Evolutionary conservation across 495 filamentous ascomycete species (phyloP).

Genomic region (Poronia punctata): DNA sequence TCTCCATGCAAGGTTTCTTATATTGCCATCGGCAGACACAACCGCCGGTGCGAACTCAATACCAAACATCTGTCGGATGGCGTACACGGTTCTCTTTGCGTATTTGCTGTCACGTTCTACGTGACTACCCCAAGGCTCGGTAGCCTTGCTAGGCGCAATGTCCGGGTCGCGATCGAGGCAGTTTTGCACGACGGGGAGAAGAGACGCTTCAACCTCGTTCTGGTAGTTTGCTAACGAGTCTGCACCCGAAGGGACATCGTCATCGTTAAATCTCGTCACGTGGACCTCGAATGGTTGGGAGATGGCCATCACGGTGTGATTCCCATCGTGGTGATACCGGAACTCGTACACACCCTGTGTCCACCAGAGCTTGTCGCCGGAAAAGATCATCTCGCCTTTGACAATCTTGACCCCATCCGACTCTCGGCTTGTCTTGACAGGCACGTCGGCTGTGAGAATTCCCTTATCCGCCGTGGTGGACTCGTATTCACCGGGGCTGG

Average conservation of each 20-base stretch:
- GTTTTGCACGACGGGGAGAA: conserved; percentile 77
- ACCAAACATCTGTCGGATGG: conserved; percentile 95
- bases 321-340: conserved; percentile 90
- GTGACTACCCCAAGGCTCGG: conserved; percentile 74
- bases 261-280: conserved; percentile 67
- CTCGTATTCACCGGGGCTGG: conserved; percentile 68
- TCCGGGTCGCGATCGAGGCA: conserved; percentile 91
- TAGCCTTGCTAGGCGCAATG: conserved; percentile 72
- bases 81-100: conserved; percentile 82
- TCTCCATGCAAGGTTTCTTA: conserved; percentile 87
- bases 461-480: conserved; percentile 69
- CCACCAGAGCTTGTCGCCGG: conserved; percentile 95
- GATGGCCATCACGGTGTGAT: conserved; percentile 94
- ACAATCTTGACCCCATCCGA: conserved; percentile 45
- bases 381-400: conserved; percentile 77
- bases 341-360: conserved; percentile 92
- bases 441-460: conserved; percentile 61
- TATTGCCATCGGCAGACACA: conserved; percentile 86
- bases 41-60: conserved; percentile 92
- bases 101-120: conserved; percentile 85
- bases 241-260: conserved; percentile 41
- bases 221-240: conserved; percentile 18
- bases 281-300: conserved; percentile 88
- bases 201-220: conserved; percentile 60
- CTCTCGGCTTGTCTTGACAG: conserved; percentile 40